Evolutionary conservation across 805 yeast genomes (phyloP).

Genomic region (Yarrowia divulgata): DNA sequence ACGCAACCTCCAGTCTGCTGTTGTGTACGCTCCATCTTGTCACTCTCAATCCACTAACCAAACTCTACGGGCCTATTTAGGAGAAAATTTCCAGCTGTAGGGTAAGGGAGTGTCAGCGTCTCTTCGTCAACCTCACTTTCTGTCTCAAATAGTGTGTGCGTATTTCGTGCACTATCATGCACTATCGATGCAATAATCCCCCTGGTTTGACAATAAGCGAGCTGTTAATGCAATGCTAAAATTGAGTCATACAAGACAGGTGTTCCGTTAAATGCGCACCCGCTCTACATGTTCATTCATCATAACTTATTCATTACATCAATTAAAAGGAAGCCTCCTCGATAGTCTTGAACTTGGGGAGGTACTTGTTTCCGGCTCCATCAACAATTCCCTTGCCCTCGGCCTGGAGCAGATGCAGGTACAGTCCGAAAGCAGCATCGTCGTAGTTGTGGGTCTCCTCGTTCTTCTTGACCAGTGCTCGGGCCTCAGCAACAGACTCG

Average conservation of each 20-base stretch:
- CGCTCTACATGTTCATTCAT: neutral
- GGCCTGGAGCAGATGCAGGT: constrained; percentile 31
- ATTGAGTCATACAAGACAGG: too few species aligned
- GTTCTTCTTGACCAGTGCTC: constrained; percentile 14
- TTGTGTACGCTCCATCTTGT: too few species aligned
- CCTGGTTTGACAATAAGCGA: too few species aligned
- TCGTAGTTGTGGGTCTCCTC: constrained; percentile 37
- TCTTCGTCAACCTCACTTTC: too few species aligned
- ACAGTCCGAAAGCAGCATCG: constrained; percentile 30
- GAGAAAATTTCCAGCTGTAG: too few species aligned
- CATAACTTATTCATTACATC: neutral
- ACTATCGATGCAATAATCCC: neutral
- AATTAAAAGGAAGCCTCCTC: constrained; percentile 7
- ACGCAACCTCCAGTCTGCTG: too few species aligned
- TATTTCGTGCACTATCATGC: neutral
- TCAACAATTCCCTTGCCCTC: neutral
- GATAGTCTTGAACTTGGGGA: constrained; percentile 18
- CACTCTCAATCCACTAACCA: too few species aligned
- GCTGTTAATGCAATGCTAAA: too few species aligned
- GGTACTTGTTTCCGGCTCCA: constrained; percentile 1
- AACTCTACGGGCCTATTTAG: too few species aligned
- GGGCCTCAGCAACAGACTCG: constrained; percentile 13
- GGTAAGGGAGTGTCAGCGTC: too few species aligned
- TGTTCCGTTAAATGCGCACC: too few species aligned
- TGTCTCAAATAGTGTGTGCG: neutral